These are phyloP conservation scores for Catenaria anguillulae DNA, from an alignment of 371 early-diverging fungal species.

Conservation along the genomic window DNA sequence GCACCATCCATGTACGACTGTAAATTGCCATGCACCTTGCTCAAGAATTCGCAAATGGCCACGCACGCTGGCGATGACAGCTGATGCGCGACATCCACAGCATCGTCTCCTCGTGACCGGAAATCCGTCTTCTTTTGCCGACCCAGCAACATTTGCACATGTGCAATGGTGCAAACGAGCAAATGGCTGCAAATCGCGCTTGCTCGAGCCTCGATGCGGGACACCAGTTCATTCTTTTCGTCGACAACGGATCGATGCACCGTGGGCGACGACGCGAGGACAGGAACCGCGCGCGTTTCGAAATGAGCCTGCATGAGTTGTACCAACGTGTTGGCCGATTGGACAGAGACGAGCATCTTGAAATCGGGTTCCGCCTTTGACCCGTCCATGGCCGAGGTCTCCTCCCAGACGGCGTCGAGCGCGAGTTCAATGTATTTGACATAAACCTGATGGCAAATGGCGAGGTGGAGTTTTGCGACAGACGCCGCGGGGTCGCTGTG, in stretches of 20 bases:
- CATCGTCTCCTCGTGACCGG: background rate
- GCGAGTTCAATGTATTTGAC: constrained; percentile 13
- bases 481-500: background rate
- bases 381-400: constrained; percentile 8
- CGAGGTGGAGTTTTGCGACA: background rate
- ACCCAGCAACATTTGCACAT: constrained; percentile 13
- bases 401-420: background rate
- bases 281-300: constrained; percentile 62
- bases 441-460: constrained; percentile 14
- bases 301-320: constrained; percentile 82
- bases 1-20: constrained; percentile 45
- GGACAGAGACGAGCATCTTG: constrained; percentile 47
- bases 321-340: constrained; percentile 45
- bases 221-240: constrained; percentile 72
- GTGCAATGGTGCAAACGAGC: background rate
- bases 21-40: constrained; percentile 27
- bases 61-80: constrained; percentile 47
- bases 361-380: constrained; percentile 49
- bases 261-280: constrained; percentile 57
- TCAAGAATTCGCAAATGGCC: constrained; percentile 56
- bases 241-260: constrained; percentile 67
- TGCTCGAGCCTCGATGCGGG: constrained; percentile 54
- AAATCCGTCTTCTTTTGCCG: constrained; percentile 32
- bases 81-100: constrained; percentile 15
- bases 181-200: constrained; percentile 39